Evolutionary conservation across 1,284 basidiomycete genomes (phyloP), one percentile per base, ranked within the genome.

Genomic region (Nidula niveotomentosa): DNA sequence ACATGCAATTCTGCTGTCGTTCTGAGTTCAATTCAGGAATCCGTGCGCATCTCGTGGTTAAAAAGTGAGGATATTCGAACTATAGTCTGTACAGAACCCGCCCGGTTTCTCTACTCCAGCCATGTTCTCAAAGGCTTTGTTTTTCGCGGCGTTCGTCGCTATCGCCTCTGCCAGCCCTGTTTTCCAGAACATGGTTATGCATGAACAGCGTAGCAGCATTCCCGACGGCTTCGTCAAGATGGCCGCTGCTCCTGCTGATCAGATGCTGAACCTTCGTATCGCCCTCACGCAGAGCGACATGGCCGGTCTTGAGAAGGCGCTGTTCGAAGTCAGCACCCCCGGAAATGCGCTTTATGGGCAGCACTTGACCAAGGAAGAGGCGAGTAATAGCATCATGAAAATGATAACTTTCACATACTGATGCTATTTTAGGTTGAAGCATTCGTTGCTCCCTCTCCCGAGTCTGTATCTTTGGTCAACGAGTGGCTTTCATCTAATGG

Each of bases 401-500:
- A 5, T 41, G 1, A 5, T 13, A 41, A 13, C 4, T 41, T 17
- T 8, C 15, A 41, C 15, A 13, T 41, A 13, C 12, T 41, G 13
- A 41, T 17, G 39, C 15, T 41, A 13, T 17, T 37, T 18, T 39
- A 78, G 73, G 72, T 76, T 8, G 72, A 74, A 60, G 60, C 67
- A 8, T 74, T 72, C 55, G 69, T 73, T 13, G 64, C 65, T 2
- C 76, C 76, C 4, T 58, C 61, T 8, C 52, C 60, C 5, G 73
- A 71, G 12, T 71, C 71, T 8, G 60, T 73, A 5, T 56, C 63
- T 10, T 65, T 70, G 6, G 74, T 79, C 7, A 67, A 68, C 36
- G 49, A 69, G 13, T 79, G 74, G 73, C 63, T 79, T 7, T 55
- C 63, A 8, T 66, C 66, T 41, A 69, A 76, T 58, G 69, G 64